Conservation (phyloP, 139 green algal genomes). For the Chlorella sorokiniana region DNA sequence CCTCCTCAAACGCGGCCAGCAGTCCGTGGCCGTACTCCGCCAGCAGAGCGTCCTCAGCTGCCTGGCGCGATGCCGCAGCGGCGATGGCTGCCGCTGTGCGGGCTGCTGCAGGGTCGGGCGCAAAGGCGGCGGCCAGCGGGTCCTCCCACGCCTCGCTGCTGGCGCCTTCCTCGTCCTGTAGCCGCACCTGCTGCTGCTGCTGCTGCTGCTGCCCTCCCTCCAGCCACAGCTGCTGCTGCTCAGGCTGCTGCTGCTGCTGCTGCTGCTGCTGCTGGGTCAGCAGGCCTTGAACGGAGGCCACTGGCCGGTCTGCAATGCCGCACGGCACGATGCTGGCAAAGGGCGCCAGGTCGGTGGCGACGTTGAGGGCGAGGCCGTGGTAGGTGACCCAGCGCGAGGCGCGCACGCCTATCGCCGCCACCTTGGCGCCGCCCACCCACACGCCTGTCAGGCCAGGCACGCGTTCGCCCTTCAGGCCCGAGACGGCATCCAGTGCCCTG, state of each 20-base stretch:
- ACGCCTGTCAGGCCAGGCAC: conserved; percentile 77
- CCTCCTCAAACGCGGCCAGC: conserved; percentile 62
- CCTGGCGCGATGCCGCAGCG: background rate
- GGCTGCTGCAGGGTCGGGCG: background rate
- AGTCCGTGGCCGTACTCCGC: conserved; percentile 73
- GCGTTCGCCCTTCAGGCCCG: conserved; percentile 57
- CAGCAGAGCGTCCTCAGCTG: conserved; percentile 45
- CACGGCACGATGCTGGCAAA: conserved; percentile 81
- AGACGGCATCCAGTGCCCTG: conserved; percentile 53
- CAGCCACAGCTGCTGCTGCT: background rate
- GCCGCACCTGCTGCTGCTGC: background rate
- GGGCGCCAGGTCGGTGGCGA: conserved; percentile 60
- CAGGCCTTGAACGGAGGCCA: conserved; percentile 39
- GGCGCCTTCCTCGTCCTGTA: background rate
- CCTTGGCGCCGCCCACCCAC: conserved; percentile 69
- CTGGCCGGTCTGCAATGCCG: conserved; percentile 62
- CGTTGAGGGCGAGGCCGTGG: conserved; percentile 83
- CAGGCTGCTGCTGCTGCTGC: background rate
- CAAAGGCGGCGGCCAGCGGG: conserved; percentile 1
- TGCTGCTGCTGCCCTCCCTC: background rate
- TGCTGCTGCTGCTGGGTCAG: background rate
- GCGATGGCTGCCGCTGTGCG: background rate
- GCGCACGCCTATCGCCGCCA: conserved; percentile 80
- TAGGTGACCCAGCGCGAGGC: conserved; percentile 77
- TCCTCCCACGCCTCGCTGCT: background rate